phyloP scores from a whole-genome alignment of 345 rosid genomes.

The Geranium rotundifolium region DNA sequence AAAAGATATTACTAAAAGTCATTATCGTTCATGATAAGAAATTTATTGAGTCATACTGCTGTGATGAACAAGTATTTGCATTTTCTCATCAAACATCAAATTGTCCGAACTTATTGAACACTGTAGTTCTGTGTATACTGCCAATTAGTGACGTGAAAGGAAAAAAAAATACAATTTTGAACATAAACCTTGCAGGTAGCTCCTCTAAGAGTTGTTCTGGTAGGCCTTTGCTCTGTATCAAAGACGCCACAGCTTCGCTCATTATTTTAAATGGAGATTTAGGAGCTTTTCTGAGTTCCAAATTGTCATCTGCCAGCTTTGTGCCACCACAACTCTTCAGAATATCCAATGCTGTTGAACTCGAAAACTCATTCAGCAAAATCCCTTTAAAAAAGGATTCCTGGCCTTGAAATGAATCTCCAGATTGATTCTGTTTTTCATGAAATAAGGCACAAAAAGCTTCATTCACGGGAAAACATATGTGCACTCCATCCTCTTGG shows the following conservation, averaged over 20 bases:
- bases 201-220: conserved; percentile 43
- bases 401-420: conserved; percentile 20
- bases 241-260: conserved; percentile 43
- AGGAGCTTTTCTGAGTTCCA: conserved; percentile 38
- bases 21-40: conserved; percentile 4
- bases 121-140: background rate
- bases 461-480: conserved; percentile 75
- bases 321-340: conserved; percentile 53
- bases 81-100: background rate
- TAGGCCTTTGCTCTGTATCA: conserved; percentile 43
- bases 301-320: conserved; percentile 34
- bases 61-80: background rate
- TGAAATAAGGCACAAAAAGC: conserved; percentile 36
- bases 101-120: conserved; percentile 1
- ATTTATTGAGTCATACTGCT: background rate
- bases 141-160: background rate
- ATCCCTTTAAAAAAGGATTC: conserved; percentile 16
- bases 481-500: conserved; percentile 33
- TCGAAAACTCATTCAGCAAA: conserved; percentile 33
- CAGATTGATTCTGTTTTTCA: conserved; percentile 21
- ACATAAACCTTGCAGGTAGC: conserved; percentile 60
- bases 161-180: conserved; percentile 6
- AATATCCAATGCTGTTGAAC: conserved; percentile 41
- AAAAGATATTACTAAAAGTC: background rate
- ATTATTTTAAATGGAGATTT: conserved; percentile 51